Conservation (phyloP, 345 rosid genomes). For the Conringia planisiliqua region DNA sequence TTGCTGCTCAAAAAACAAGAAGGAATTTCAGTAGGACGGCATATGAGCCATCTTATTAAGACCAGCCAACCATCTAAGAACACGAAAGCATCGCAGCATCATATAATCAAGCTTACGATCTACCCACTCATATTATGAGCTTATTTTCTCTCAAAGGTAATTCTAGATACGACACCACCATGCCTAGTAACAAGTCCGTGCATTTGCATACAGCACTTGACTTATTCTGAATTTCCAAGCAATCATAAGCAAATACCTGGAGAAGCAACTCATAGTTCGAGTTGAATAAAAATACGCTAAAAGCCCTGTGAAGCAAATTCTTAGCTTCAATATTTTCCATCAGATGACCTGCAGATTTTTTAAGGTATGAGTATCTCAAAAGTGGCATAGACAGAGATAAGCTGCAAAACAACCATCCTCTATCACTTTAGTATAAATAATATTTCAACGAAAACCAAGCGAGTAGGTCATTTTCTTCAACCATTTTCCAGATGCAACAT, state of each 20-base stretch:
- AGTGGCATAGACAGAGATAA: neutral
- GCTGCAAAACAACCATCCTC: neutral
- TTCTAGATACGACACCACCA: neutral
- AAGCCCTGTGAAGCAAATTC: constrained; percentile 87
- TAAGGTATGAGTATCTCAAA: neutral
- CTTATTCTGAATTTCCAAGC: neutral
- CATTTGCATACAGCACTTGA: neutral
- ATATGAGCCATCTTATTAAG: neutral
- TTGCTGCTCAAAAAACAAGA: constrained; percentile 54
- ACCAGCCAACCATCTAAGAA: neutral
- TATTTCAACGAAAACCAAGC: neutral
- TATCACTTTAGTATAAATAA: neutral
- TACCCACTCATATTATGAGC: neutral
- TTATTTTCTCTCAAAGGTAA: neutral
- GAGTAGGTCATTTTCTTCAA: neutral
- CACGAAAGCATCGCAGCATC: neutral
- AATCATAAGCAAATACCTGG: constrained; percentile 57
- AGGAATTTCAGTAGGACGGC: neutral
- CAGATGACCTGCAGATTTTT: constrained; percentile 70
- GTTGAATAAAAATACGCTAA: constrained; percentile 94
- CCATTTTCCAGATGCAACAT: constrained; percentile 5
- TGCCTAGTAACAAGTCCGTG: neutral
- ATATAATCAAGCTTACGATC: neutral
- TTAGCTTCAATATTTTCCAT: constrained; percentile 88
- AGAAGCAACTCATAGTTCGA: constrained; percentile 92